These are phyloP conservation scores for Hypoxylon sp. DNA, from an alignment of 2,329 filamentous ascomycete species.

Conservation along the genomic window DNA sequence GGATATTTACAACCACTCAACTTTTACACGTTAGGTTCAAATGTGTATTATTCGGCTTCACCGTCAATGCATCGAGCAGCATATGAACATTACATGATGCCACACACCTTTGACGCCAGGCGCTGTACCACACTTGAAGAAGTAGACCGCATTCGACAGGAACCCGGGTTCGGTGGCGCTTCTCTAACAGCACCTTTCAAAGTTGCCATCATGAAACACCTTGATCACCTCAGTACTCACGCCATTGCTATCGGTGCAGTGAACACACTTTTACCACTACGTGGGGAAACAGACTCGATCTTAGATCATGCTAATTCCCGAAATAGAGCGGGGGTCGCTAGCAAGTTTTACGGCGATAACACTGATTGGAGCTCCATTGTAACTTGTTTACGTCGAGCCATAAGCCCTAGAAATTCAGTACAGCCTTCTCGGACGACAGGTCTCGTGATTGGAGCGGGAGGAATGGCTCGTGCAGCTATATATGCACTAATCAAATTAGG, in stretches of 20 bases:
- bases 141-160: constrained; percentile 70
- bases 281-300: constrained; percentile 65
- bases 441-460: constrained; percentile 74
- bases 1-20: constrained; percentile 75
- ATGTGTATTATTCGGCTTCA: constrained; percentile 78
- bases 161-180: constrained; percentile 76
- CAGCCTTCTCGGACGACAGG: constrained; percentile 68
- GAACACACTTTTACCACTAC: constrained; percentile 78
- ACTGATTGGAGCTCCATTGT: constrained; percentile 79
- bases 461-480: constrained; percentile 81
- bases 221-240: constrained; percentile 76
- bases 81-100: constrained; percentile 76
- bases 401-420: constrained; percentile 76
- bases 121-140: constrained; percentile 74
- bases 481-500: constrained; percentile 82
- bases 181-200: constrained; percentile 80
- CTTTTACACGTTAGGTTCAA: constrained; percentile 78
- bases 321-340: constrained; percentile 72
- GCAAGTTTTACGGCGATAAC: constrained; percentile 78
- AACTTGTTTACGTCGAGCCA: constrained; percentile 73
- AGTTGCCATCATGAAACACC: constrained; percentile 74
- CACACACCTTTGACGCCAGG: constrained; percentile 73
- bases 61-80: constrained; percentile 81
- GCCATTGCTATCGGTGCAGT: constrained; percentile 80
- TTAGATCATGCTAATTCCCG: constrained; percentile 71